Evolutionary conservation across 1,139 yeast species (phyloP), one percentile per base, ranked within the genome.

Genomic region (Meyerozyma guilliermondii): DNA sequence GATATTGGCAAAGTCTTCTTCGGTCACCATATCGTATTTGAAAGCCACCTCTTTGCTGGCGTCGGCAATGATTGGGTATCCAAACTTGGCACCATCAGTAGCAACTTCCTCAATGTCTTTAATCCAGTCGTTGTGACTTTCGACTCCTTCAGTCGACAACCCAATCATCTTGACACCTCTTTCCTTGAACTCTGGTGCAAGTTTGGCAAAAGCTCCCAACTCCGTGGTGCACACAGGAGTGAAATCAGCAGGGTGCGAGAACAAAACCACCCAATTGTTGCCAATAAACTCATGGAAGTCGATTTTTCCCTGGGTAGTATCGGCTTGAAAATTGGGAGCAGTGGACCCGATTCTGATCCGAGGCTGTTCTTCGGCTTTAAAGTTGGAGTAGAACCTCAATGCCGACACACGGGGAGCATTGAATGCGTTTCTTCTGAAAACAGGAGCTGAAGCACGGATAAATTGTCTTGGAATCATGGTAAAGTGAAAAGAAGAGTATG

Each of bases 191-290:
- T 87, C 95, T 29, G 87, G 88, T 68, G 85, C 83, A 63, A 87
- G 76, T 59, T 80, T 76, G 49, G 96, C 87, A 58, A 88, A 88
- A 13, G 95, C 96, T 50, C 96, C 96, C 56, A 88, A 76, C 71
- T 88, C 96, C 43, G 96, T 88, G 54, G 96, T 88, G 69, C 96
- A 88, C 41, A 88, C 96, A 34, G 96, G 96, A 14, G 96, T 88
- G 74, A 86, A 87, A 65, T 88, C 96, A 39, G 88, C 96, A 43
- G 96, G 96, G 64, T 88, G 96, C 20, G 95, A 86, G 67, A 88
- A 88, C 58, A 88, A 73, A 36, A 88, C 81, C 41, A 81, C 81
- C 96, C 96, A 88, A 39, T 80, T 74, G 65, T 83, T 75, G 42
- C 94, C 95, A 55, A 87, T 69, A 70, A 73, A 88, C 47, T 87